Evolutionary conservation across 2,329 filamentous ascomycete species (phyloP).

Genomic region (Colletotrichum ledebouriae): DNA sequence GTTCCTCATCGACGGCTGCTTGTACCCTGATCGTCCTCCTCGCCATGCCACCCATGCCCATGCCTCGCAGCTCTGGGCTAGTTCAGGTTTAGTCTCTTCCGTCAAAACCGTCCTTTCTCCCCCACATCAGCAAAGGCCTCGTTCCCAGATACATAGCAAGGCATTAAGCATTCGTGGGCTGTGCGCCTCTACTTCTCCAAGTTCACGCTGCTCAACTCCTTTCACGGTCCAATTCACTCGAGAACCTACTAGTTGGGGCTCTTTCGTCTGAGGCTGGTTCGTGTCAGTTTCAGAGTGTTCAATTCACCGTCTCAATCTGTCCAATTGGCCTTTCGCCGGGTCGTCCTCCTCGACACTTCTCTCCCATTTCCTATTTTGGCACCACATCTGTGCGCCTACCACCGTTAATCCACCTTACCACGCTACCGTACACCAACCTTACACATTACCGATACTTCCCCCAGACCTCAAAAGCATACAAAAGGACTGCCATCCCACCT

Average conservation of each 20-base stretch:
- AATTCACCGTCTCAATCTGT: slow-evolving; percentile 45
- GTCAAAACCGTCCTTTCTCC: slow-evolving; percentile 51
- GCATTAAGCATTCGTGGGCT: slow-evolving; percentile 48
- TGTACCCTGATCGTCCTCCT: slow-evolving; percentile 48
- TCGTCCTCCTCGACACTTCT: slow-evolving; percentile 49
- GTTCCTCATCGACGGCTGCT: slow-evolving; percentile 34
- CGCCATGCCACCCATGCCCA: slow-evolving; percentile 53
- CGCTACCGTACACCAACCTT: slow-evolving; percentile 27
- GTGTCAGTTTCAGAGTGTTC: slow-evolving; percentile 48
- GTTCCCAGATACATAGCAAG: slow-evolving; percentile 51
- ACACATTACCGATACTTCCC: slow-evolving; percentile 35
- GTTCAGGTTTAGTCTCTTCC: slow-evolving; percentile 55
- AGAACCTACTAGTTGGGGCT: slow-evolving; percentile 42
- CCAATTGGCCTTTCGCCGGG: slow-evolving; percentile 46
- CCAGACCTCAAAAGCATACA: slow-evolving; percentile 36
- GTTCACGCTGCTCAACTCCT: slow-evolving; percentile 43
- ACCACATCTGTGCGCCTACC: slow-evolving; percentile 53
- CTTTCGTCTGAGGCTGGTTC: slow-evolving; percentile 47
- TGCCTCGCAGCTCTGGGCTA: slow-evolving; percentile 54
- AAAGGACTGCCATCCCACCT: slow-evolving; percentile 43
- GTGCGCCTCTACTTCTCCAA: slow-evolving; percentile 45
- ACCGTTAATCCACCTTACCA: slow-evolving; percentile 46
- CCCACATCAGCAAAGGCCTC: slow-evolving; percentile 50
- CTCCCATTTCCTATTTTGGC: slow-evolving; percentile 57
- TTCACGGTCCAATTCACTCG: slow-evolving; percentile 43